phyloP scores from a whole-genome alignment of 148 eudicot species.

The Rhododendron kiyosumense region DNA sequence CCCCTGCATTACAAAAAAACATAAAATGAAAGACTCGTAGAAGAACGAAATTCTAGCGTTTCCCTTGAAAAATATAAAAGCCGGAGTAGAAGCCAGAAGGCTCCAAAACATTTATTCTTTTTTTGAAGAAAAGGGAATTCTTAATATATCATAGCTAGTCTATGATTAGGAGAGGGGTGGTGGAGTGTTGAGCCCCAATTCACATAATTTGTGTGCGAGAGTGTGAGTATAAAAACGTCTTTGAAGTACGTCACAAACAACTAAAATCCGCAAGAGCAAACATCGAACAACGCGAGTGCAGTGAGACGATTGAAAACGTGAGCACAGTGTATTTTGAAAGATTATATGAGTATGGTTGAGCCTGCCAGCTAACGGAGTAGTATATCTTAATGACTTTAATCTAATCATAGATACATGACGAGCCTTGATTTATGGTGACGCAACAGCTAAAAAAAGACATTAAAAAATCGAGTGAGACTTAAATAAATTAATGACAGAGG shows the following conservation, averaged over 20 bases:
- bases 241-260: not conserved
- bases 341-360: not conserved
- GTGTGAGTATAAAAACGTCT: not conserved
- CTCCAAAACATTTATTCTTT: not conserved
- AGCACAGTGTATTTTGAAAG: too few relatives aligned
- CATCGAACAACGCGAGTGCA: too few relatives aligned
- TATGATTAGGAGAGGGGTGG: too few relatives aligned
- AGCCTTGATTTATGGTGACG: not conserved
- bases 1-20: too few relatives aligned
- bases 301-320: not conserved
- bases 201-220: too few relatives aligned
- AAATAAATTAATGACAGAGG: not conserved
- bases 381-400: not conserved
- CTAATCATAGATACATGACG: not conserved
- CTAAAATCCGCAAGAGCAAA: not conserved
- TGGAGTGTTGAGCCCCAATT: too few relatives aligned
- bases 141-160: too few relatives aligned
- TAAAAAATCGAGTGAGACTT: not conserved
- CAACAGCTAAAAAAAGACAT: not conserved
- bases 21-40: not conserved
- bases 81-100: not conserved
- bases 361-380: not conserved
- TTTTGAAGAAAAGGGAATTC: not conserved
- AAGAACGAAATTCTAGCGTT: not conserved
- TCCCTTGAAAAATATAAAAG: not conserved